These are phyloP conservation scores for Russula abietina DNA, from an alignment of 768 basidiomycete genomes.

Conservation along the genomic window DNA sequence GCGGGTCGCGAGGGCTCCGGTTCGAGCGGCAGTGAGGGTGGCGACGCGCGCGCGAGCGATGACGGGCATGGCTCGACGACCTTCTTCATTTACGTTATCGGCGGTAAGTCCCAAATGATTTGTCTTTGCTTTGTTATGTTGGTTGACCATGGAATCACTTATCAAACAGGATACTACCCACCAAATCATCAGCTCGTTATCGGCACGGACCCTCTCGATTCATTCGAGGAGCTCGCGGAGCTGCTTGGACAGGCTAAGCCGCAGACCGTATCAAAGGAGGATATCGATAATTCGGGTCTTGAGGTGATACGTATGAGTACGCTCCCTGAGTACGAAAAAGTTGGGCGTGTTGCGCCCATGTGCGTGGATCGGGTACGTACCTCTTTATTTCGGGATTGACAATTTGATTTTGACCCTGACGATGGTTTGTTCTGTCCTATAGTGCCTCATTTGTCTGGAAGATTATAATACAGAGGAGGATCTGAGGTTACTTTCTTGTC, in stretches of 20 bases:
- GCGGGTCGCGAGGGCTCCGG: constrained; percentile 25
- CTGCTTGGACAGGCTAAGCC: constrained; percentile 78
- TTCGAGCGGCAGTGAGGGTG: not conserved
- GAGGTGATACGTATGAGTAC: constrained; percentile 53
- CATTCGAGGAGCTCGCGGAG: constrained; percentile 82
- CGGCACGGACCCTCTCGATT: constrained; percentile 66
- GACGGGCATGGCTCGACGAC: constrained; percentile 47
- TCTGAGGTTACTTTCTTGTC: constrained; percentile 72
- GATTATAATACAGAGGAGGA: constrained; percentile 78
- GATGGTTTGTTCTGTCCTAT: not conserved
- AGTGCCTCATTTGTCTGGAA: constrained; percentile 84
- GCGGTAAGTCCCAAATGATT: constrained; percentile 41
- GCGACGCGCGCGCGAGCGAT: constrained; percentile 9
- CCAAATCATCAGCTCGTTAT: constrained; percentile 84
- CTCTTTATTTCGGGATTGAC: not conserved
- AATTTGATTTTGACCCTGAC: not conserved
- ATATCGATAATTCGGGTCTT: constrained; percentile 80
- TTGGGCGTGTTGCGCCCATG: constrained; percentile 44
- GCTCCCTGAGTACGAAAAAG: constrained; percentile 44
- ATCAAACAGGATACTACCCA: constrained; percentile 79
- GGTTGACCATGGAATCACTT: not conserved
- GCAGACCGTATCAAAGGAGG: constrained; percentile 73
- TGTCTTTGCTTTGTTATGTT: not conserved
- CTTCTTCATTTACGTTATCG: constrained; percentile 88
- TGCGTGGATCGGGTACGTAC: constrained; percentile 69